Evolutionary conservation across 768 basidiomycete genomes (phyloP).

Genomic region (Psilocybe subaeruginosa): DNA sequence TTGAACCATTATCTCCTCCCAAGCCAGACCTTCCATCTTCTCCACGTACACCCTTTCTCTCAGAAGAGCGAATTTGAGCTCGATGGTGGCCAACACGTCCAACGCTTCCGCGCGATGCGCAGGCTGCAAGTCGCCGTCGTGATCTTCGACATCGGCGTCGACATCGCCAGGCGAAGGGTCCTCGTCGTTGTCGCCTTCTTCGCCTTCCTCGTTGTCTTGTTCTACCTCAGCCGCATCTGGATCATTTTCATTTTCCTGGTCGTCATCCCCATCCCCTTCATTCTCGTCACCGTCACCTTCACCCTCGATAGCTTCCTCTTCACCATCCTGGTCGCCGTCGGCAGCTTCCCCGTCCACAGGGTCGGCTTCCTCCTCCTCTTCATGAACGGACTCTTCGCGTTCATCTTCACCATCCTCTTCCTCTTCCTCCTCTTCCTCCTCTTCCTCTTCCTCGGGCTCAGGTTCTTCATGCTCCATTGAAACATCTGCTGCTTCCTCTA

Average conservation of each 20-base stretch:
- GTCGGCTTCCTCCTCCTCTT: constrained; percentile 15
- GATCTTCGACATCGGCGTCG: constrained; percentile 26
- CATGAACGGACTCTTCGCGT: constrained; percentile 5
- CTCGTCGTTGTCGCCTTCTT: constrained; percentile 31
- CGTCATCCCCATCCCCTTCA: constrained; percentile 19
- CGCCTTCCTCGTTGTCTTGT: constrained; percentile 39
- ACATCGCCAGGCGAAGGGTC: constrained; percentile 24
- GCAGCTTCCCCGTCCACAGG: constrained; percentile 22
- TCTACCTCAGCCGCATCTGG: constrained; percentile 23
- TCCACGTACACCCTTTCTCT: constrained; percentile 90
- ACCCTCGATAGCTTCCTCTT: constrained; percentile 15
- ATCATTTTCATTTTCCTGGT: constrained; percentile 31
- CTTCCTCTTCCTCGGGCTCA: constrained; percentile 19
- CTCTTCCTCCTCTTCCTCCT: constrained; percentile 20
- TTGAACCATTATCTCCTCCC: constrained; percentile 83
- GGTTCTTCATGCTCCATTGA: neutral
- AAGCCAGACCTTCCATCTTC: constrained; percentile 88
- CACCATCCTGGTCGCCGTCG: constrained; percentile 14
- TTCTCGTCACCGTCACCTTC: constrained; percentile 17
- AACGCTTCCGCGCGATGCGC: constrained; percentile 87
- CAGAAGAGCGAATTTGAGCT: constrained; percentile 89
- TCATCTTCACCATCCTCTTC: constrained; percentile 20
- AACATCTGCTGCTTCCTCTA: neutral
- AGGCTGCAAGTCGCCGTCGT: constrained; percentile 66
- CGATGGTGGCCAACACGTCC: constrained; percentile 85